phyloP scores from a whole-genome alignment of 2,329 filamentous ascomycete species.

The Daldinia eschscholtzii region DNA sequence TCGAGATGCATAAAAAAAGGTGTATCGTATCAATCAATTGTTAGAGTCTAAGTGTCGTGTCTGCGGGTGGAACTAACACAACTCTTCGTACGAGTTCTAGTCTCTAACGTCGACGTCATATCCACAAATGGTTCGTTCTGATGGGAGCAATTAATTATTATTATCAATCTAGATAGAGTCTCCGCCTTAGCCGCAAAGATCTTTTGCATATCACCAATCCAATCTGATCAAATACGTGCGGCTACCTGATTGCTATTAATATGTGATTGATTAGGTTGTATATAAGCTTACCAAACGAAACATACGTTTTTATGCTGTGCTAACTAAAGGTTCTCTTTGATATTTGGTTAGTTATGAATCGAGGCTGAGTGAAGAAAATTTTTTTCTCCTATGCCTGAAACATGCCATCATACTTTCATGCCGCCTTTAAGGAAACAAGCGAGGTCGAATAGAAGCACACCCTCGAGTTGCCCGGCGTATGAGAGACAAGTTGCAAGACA shows the following conservation, averaged over 20 bases:
- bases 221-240: not conserved
- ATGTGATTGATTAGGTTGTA: slow-evolving; percentile 33
- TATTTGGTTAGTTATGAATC: slow-evolving; percentile 31
- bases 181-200: slow-evolving; percentile 38
- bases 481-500: slow-evolving; percentile 41
- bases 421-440: slow-evolving; percentile 36
- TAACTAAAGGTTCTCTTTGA: slow-evolving; percentile 20
- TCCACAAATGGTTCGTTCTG: slow-evolving; percentile 24
- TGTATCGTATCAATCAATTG: slow-evolving; percentile 39
- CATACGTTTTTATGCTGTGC: slow-evolving; percentile 27
- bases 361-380: slow-evolving; percentile 41
- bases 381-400: slow-evolving; percentile 45
- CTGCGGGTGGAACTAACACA: slow-evolving; percentile 27
- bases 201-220: slow-evolving; percentile 19
- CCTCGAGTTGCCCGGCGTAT: slow-evolving; percentile 35
- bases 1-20: slow-evolving; percentile 42
- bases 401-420: slow-evolving; percentile 43
- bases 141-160: slow-evolving; percentile 8
- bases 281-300: slow-evolving; percentile 25
- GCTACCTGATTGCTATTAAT: slow-evolving; percentile 36
- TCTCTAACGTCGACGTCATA: slow-evolving; percentile 33
- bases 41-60: slow-evolving; percentile 26
- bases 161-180: slow-evolving; percentile 8
- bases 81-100: slow-evolving; percentile 21
- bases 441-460: slow-evolving; percentile 41